Evolutionary conservation across 2,329 filamentous ascomycete genomes (phyloP).

Genomic region (Phialophora expanda): DNA sequence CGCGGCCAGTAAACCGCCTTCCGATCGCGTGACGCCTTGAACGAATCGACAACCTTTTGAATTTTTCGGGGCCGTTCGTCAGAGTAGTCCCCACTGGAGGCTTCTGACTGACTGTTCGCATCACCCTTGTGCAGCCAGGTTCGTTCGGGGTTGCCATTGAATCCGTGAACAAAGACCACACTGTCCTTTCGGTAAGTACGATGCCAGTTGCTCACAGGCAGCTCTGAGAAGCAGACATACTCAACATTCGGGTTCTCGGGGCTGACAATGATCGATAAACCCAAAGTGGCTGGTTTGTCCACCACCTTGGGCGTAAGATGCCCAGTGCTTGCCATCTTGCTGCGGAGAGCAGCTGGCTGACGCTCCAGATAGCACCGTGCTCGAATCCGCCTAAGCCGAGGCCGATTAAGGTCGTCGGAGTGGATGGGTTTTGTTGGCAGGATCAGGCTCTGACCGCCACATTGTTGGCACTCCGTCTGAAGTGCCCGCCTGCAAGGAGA

Average conservation of each 20-base stretch:
- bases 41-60: constrained; percentile 12
- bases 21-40: constrained; percentile 13
- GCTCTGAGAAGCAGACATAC: constrained; percentile 5
- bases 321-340: not conserved
- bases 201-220: not conserved
- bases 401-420: not conserved
- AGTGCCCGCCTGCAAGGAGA: no score
- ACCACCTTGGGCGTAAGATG: not conserved
- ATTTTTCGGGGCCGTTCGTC: constrained; percentile 17
- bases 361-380: not conserved
- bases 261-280: constrained; percentile 4
- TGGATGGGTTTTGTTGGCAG: not conserved
- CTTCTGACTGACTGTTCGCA: not conserved
- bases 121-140: constrained; percentile 43
- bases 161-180: constrained; percentile 47
- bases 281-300: not conserved
- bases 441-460: not conserved
- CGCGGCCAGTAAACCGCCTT: constrained; percentile 20
- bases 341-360: not conserved
- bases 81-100: not conserved
- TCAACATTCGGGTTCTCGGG: constrained; percentile 4
- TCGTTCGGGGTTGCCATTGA: constrained; percentile 44
- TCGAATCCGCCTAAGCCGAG: not conserved
- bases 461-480: not conserved
- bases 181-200: constrained; percentile 34